Evolutionary conservation across 805 yeast genomes (phyloP).

Genomic region (Suhomyces sp.): DNA sequence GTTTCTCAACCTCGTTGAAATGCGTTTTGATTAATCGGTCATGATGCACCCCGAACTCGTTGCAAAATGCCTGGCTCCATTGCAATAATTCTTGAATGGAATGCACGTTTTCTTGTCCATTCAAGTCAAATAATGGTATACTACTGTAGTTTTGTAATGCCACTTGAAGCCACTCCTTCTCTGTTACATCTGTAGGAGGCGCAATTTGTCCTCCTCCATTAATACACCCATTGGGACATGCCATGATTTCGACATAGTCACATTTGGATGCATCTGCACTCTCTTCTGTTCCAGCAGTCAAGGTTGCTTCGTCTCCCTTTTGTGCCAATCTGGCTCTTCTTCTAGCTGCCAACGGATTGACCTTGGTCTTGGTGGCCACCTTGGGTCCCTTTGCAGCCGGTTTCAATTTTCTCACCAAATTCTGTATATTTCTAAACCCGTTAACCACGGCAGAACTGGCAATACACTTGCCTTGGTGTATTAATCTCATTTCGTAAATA

Average conservation of each 20-base stretch:
- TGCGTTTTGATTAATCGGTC: slow-evolving; percentile 45
- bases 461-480: slow-evolving; percentile 35
- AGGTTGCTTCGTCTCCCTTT: slow-evolving; percentile 11
- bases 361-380: slow-evolving; percentile 10
- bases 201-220: slow-evolving; percentile 94
- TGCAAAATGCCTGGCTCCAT: slow-evolving; percentile 38
- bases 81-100: slow-evolving; percentile 16
- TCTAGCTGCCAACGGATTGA: slow-evolving; percentile 43
- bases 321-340: slow-evolving; percentile 40
- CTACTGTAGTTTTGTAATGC: slow-evolving; percentile 34
- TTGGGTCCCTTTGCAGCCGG: slow-evolving; percentile 23
- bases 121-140: slow-evolving; percentile 26
- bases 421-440: slow-evolving; percentile 94
- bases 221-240: slow-evolving; percentile 97
- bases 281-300: slow-evolving; percentile 17
- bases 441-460: slow-evolving; percentile 68
- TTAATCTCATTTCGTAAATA: slow-evolving; percentile 64
- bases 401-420: slow-evolving; percentile 79
- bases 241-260: slow-evolving; percentile 93
- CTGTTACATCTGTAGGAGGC: slow-evolving; percentile 37
- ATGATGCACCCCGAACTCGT: slow-evolving; percentile 26
- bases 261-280: slow-evolving; percentile 62
- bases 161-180: slow-evolving; percentile 46
- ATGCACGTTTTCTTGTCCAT: slow-evolving; percentile 5
- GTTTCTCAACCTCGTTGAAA: slow-evolving; percentile 52